These are phyloP conservation scores for Penicillium lividum DNA, from an alignment of 495 filamentous ascomycete genomes.

Conservation along the genomic window DNA sequence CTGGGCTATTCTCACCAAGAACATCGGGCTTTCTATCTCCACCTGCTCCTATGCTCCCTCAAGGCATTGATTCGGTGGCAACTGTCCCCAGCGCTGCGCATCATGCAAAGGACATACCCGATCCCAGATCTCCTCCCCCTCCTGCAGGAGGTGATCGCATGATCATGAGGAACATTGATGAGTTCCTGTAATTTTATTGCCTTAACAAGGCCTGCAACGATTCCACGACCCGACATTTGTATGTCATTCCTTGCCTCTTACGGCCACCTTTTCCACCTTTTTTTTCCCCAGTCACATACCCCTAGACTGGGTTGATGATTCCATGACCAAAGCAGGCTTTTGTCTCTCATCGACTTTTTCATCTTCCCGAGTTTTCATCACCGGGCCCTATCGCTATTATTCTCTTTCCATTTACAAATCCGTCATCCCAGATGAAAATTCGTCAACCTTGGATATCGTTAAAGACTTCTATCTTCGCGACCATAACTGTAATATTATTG, in stretches of 20 bases:
- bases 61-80: constrained; percentile 36
- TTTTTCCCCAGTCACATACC: constrained; percentile 28
- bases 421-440: constrained; percentile 16
- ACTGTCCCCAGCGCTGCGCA: constrained; percentile 25
- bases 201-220: constrained; percentile 30
- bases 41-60: constrained; percentile 32
- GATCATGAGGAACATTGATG: constrained; percentile 57
- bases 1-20: constrained; percentile 50
- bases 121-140: constrained; percentile 54
- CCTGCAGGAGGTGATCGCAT: constrained; percentile 45
- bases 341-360: constrained; percentile 34
- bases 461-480: constrained; percentile 9
- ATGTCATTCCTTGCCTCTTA: constrained; percentile 24
- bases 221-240: constrained; percentile 35
- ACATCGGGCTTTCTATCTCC: constrained; percentile 49
- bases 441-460: constrained; percentile 6
- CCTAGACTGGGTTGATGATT: constrained; percentile 33
- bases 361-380: background rate
- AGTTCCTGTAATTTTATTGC: constrained; percentile 46
- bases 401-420: constrained; percentile 13
- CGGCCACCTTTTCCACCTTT: constrained; percentile 13
- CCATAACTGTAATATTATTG: constrained; percentile 37
- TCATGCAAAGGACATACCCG: constrained; percentile 36
- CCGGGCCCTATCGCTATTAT: constrained; percentile 3
- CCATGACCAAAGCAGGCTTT: constrained; percentile 54